These are phyloP conservation scores for Crithidia fasciculata DNA, from an alignment of 208 protist genomes.

Conservation along the genomic window DNA sequence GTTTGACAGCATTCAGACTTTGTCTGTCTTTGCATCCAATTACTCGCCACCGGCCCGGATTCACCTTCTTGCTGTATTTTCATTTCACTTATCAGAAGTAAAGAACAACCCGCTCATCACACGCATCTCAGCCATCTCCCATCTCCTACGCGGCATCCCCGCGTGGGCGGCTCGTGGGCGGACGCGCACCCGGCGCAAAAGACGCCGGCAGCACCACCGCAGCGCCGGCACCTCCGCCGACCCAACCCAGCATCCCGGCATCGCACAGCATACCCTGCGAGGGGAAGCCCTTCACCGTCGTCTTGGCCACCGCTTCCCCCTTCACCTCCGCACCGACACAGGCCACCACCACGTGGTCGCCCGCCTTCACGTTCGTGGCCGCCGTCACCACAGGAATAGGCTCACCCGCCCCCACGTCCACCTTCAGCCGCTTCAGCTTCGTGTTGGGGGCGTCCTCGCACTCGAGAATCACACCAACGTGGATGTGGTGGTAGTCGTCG, in stretches of 20 bases:
- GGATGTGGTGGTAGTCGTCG: constrained; percentile 49
- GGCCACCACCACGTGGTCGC: constrained; percentile 64
- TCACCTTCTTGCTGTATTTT: no score
- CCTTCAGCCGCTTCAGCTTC: constrained; percentile 71
- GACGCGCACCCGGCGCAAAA: constrained; percentile 38
- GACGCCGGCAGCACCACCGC: constrained; percentile 62
- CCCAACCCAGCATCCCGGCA: constrained; percentile 82
- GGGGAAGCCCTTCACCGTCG: constrained; percentile 69
- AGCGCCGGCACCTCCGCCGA: constrained; percentile 62
- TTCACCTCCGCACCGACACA: constrained; percentile 68
- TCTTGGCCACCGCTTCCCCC: constrained; percentile 61
- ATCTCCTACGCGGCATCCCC: constrained; percentile 32
- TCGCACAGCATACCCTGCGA: constrained; percentile 85
- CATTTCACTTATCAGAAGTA: no score
- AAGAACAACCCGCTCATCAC: no score
- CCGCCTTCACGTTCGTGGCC: constrained; percentile 70
- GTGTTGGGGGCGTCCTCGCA: constrained; percentile 63
- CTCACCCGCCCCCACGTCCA: constrained; percentile 58
- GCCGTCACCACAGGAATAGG: constrained; percentile 75
- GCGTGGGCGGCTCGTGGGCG: constrained; percentile 50
- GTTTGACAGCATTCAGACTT: no score
- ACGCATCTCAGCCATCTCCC: no score
- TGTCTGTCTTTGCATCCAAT: no score
- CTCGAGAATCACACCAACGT: constrained; percentile 54
- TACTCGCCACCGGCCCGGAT: no score